Evolutionary conservation across 257 asterid species (phyloP).

Genomic region (Fraxinus pennsylvanica): DNA sequence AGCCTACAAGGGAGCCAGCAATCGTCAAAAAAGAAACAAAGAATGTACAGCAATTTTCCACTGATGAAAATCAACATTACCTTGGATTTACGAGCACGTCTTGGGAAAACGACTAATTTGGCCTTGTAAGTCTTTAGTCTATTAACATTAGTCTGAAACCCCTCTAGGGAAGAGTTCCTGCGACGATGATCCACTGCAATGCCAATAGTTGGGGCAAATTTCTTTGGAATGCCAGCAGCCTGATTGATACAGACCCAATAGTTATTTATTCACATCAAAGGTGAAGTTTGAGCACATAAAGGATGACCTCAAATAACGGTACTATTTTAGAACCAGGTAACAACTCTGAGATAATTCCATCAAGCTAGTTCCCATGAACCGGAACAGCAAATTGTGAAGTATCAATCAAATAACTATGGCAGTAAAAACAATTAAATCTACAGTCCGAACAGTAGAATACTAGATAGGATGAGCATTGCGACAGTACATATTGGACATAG

Average conservation of each 20-base stretch:
- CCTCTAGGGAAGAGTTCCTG: constrained; percentile 67
- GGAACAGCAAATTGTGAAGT: background rate
- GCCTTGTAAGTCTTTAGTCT: constrained; percentile 72
- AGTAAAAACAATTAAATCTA: background rate
- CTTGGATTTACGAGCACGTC: constrained; percentile 60
- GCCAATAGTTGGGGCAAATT: constrained; percentile 59
- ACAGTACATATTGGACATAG: background rate
- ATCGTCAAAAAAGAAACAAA: background rate
- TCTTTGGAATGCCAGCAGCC: constrained; percentile 66
- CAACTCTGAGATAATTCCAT: background rate
- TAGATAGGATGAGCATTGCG: background rate
- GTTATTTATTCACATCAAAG: background rate
- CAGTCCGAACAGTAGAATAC: background rate
- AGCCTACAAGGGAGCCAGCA: constrained; percentile 34
- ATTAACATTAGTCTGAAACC: constrained; percentile 69
- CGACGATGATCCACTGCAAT: constrained; percentile 66
- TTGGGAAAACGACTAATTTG: constrained; percentile 73
- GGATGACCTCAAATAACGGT: background rate
- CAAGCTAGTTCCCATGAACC: background rate
- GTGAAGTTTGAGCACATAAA: background rate
- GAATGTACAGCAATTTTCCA: background rate
- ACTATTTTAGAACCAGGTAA: background rate
- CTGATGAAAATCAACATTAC: constrained; percentile 19
- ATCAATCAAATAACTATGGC: background rate
- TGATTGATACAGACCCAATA: constrained; percentile 8